Percentiles rank a stretch among this genome's conserved stretches.
These are phyloP conservation scores for Calocera cornea DNA, from an alignment of 768 basidiomycete genomes.

Conservation along the genomic window DNA sequence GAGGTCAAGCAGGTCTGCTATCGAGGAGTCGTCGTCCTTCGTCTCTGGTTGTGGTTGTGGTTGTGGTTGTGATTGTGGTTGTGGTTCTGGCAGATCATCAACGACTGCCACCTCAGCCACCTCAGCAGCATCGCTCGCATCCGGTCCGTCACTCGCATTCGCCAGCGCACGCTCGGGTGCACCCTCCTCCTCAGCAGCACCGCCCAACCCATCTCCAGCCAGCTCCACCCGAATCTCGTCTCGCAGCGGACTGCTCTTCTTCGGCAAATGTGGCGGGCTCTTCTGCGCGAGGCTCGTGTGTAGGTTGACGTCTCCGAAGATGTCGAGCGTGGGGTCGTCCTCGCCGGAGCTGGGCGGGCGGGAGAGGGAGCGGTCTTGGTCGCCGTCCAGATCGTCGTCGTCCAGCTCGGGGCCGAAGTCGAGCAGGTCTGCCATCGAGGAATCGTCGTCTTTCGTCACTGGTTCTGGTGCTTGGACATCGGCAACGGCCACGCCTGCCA, in stretches of 20 bases:
- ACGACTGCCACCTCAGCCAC: neutral
- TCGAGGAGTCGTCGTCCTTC: neutral
- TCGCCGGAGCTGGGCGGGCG: too few species aligned
- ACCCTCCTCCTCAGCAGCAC: neutral
- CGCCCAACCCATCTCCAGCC: neutral
- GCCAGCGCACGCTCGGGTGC: neutral
- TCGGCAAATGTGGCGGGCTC: neutral
- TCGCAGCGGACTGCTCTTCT: neutral
- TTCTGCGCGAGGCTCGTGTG: neutral
- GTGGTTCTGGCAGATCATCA: too few species aligned
- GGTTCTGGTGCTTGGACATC: too few species aligned
- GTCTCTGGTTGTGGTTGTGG: too few species aligned
- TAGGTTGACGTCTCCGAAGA: neutral
- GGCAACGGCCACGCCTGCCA: too few species aligned
- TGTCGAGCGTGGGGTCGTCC: neutral
- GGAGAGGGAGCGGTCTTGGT: too few species aligned
- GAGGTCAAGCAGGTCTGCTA: neutral
- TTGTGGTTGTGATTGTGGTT: too few species aligned
- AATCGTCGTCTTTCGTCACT: too few species aligned
- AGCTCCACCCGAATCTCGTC: neutral
- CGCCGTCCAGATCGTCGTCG: too few species aligned
- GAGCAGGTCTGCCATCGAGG: too few species aligned
- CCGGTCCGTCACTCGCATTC: neutral
- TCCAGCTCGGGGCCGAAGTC: too few species aligned
- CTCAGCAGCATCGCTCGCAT: neutral